Evolutionary conservation across 164 flowering plant species (phyloP).

Genomic region (Aristolochia contorta): DNA sequence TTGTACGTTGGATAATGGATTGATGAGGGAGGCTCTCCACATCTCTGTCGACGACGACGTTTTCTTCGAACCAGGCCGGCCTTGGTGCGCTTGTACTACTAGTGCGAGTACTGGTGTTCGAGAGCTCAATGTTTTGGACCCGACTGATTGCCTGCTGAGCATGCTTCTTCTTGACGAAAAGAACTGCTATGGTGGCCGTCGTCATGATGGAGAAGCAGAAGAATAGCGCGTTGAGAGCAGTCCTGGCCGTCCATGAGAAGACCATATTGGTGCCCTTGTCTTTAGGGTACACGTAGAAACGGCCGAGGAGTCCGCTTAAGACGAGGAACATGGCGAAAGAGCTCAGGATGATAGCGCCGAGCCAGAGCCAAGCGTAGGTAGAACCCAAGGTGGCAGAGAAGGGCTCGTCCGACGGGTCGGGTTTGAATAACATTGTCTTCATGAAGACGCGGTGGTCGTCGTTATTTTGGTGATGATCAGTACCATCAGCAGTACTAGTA

Average conservation of each 20-base stretch:
- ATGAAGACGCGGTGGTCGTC: conserved; percentile 9
- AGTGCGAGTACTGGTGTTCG: too few species aligned
- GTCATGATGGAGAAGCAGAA: conserved; percentile 36
- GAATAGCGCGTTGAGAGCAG: conserved; percentile 29
- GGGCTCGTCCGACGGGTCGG: conserved; percentile 37
- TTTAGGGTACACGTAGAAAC: conserved; percentile 54
- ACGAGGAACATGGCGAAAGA: conserved; percentile 55
- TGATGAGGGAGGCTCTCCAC: conserved; percentile 54
- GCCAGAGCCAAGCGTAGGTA: conserved; percentile 69
- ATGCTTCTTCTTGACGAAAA: conserved; percentile 48
- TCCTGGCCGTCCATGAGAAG: conserved; percentile 24
- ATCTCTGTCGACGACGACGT: conserved; percentile 42
- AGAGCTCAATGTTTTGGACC: conserved; percentile 25
- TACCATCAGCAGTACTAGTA: too few species aligned
- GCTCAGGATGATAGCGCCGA: conserved; percentile 50
- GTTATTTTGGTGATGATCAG: too few species aligned
- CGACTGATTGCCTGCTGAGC: conserved; percentile 28
- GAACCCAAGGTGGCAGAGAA: conserved; percentile 44
- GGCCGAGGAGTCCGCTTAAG: conserved; percentile 37
- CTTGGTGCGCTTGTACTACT: neutral
- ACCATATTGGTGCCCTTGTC: conserved; percentile 36
- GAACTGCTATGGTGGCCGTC: conserved; percentile 31
- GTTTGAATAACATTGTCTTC: conserved; percentile 56
- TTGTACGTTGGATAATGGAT: conserved; percentile 41
- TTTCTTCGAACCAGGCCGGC: conserved; percentile 3